A percentile compares a stretch with the other conserved stretches of the same genome.
phyloP scores from a whole-genome alignment of 2,329 filamentous ascomycete genomes.

The Myriosclerotinia scirpicola region DNA sequence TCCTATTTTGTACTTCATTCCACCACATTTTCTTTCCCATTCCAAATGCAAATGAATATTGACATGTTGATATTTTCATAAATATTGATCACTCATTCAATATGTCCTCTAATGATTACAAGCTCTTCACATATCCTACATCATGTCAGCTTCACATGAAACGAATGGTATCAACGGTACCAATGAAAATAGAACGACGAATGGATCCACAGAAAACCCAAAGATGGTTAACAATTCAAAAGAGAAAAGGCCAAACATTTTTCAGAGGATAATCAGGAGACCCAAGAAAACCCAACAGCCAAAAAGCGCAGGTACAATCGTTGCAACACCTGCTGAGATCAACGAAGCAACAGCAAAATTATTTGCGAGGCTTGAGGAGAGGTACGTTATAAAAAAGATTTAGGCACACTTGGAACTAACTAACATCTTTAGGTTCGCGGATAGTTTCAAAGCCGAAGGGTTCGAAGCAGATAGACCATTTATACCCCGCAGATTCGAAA shows the following conservation, averaged over 20 bases:
- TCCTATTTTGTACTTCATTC: constrained; percentile 16
- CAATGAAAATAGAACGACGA: neutral
- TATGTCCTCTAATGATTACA: neutral
- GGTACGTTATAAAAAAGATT: neutral
- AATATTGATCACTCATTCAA: neutral
- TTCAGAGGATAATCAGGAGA: constrained; percentile 15
- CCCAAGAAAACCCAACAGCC: neutral
- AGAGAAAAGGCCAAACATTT: constrained; percentile 17
- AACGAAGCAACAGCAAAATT: constrained; percentile 19
- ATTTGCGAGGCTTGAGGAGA: constrained; percentile 12
- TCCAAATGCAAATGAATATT: constrained; percentile 16
- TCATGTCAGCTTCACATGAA: constrained; percentile 14
- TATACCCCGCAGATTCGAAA: constrained; percentile 19
- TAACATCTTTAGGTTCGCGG: neutral
- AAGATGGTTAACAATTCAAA: neutral
- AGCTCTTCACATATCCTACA: neutral
- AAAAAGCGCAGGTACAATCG: neutral
- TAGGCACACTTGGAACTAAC: neutral
- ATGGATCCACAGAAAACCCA: neutral
- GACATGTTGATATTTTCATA: constrained; percentile 1
- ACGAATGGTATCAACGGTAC: neutral
- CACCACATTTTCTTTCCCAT: constrained; percentile 17
- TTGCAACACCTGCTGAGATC: constrained; percentile 5
- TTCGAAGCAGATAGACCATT: constrained; percentile 13
- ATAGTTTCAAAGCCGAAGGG: constrained; percentile 7